Base-by-base conservation (phyloP, 2,329 filamentous ascomycete species). In the Aspergillus awamori region DNA sequence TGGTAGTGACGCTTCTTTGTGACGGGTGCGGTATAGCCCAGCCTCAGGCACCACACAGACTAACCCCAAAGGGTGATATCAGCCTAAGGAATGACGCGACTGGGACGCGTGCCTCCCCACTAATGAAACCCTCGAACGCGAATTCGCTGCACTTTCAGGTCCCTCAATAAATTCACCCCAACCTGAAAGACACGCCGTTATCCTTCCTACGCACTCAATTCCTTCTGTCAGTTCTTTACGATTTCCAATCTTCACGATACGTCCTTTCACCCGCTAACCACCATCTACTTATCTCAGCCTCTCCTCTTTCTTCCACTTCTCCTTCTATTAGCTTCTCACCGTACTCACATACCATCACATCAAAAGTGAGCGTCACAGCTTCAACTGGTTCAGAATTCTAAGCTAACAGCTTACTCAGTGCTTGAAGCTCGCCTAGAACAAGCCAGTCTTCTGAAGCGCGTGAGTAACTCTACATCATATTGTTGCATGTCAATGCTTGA, bases 351-450 rank as follows among this genome's bases (percentile, higher is more conserved):
- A 17, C 30, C 28, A 47, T 51, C 59, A 59, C 57, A 55, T 63
- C 72, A 74, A 72, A 57, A 75, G 73, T 76, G 63, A 67, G 74
- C 70, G 43, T 22, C 51, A 33, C 53, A 59, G 54, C 51, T 30
- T 30, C 47, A 30, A 53, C 57, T 57, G 30, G 33, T 51, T 48
- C n/a, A 5, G n/a, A 24, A 57, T 22, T 10, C 15, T 47, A 39
- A 24, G 52, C 58, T 66, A 57, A 71, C 59, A 55, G 41, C 30
- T 38, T 63, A 53, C 70, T n/a, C n/a, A 87, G 85, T 98, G 94
- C 88, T 99, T 83, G 95, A 99, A 87, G 95, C 95, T 87, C 91
- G 93, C 82, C 87, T 99, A 80, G 91, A 95, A 79, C 93, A 98
- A 85, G 94, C 96, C 65, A 86, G 87, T 75, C 85, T 96, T 78